Evolutionary conservation across 371 early-diverging fungal genomes (phyloP).

Genomic region (Massospora cicadina): DNA sequence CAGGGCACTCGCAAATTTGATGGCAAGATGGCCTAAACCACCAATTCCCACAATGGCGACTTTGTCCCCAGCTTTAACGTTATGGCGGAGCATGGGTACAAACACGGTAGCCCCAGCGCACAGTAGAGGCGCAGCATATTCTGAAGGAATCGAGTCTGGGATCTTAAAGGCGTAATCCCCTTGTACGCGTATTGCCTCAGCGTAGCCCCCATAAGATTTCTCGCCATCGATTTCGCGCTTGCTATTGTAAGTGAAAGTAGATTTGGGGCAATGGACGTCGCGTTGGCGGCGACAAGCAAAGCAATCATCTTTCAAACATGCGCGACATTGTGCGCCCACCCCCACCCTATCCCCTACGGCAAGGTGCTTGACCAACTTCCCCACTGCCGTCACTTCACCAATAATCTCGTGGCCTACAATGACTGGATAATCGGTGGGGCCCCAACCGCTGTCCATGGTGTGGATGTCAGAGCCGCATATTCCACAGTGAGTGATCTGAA

Average conservation of each 20-base stretch:
- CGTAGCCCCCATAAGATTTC: conserved; percentile 28
- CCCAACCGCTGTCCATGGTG: conserved; percentile 42
- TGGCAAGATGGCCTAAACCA: conserved; percentile 47
- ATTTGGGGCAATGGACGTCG: conserved; percentile 36
- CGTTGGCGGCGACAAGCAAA: conserved; percentile 54
- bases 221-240: neutral
- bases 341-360: conserved; percentile 61
- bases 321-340: conserved; percentile 35
- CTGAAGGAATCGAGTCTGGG: conserved; percentile 25
- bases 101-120: conserved; percentile 58
- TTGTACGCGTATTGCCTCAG: conserved; percentile 23
- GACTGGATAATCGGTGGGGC: conserved; percentile 15
- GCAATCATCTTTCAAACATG: conserved; percentile 25
- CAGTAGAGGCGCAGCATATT: conserved; percentile 25
- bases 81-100: conserved; percentile 30
- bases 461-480: conserved; percentile 43
- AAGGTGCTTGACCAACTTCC: conserved; percentile 24
- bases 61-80: conserved; percentile 28
- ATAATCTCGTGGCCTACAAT: conserved; percentile 72
- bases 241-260: conserved; percentile 19
- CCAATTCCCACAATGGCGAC: conserved; percentile 56
- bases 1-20: conserved; percentile 40
- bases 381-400: conserved; percentile 38
- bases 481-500: conserved; percentile 29
- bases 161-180: conserved; percentile 28